Conservation (phyloP, 2,329 filamentous ascomycete species). For the Exophiala aquamarina region DNA sequence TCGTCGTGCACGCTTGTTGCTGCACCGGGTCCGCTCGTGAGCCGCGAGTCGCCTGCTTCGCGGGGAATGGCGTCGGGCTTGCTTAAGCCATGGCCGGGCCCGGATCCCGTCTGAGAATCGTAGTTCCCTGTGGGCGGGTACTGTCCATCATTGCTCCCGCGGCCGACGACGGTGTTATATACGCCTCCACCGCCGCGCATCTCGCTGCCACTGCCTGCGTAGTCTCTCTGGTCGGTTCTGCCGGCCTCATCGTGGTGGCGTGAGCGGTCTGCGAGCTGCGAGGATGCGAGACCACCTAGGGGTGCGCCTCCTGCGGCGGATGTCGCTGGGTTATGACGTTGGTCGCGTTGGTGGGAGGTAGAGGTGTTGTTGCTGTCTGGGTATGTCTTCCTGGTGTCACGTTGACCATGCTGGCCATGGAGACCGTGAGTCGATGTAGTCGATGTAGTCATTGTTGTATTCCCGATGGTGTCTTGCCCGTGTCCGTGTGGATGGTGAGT, state of each 20-base stretch:
- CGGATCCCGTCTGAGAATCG: not conserved
- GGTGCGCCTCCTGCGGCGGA: not conserved
- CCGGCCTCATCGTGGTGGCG: not conserved
- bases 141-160: not conserved
- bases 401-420: not conserved
- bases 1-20: not conserved
- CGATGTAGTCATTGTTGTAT: not conserved
- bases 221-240: not conserved
- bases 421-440: not conserved
- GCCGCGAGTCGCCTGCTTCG: not conserved
- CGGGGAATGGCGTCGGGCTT: not conserved
- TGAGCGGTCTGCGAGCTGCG: not conserved
- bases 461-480: not conserved
- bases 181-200: not conserved
- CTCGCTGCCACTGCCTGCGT: not conserved
- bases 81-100: not conserved
- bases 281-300: not conserved
- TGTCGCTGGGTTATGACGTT: not conserved
- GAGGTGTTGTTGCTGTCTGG: not conserved
- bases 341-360: not conserved
- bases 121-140: too few relatives aligned
- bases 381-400: not conserved
- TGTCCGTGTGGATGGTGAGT: not conserved
- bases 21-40: conserved; percentile 1
- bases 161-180: not conserved